Conservation (phyloP, 768 basidiomycete species). For the Pisolithus marmoratus region DNA sequence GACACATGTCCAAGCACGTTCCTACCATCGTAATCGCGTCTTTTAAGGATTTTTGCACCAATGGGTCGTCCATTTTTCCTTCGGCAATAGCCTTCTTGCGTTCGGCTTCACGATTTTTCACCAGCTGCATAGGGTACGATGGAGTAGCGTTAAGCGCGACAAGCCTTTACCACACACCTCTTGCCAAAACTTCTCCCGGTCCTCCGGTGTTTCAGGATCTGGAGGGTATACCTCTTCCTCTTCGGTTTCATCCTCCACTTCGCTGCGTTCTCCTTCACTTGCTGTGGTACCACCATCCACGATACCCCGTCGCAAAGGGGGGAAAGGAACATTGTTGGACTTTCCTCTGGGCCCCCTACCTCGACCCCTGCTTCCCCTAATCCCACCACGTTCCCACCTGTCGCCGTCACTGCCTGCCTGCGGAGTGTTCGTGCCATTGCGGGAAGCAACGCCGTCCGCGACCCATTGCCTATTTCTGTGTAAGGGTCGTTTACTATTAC, state of each 20-base stretch:
- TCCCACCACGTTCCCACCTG: slow-evolving; percentile 60
- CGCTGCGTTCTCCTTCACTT: slow-evolving; percentile 32
- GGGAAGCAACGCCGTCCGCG: slow-evolving; percentile 32
- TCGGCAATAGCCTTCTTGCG: slow-evolving; percentile 69
- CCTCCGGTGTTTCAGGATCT: slow-evolving; percentile 52
- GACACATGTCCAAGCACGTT: slow-evolving; percentile 92
- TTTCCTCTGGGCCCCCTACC: slow-evolving; percentile 32
- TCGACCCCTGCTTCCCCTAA: slow-evolving; percentile 46
- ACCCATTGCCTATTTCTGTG: slow-evolving; percentile 62
- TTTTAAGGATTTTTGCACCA: slow-evolving; percentile 71
- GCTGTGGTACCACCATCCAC: slow-evolving; percentile 25
- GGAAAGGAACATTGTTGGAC: slow-evolving; percentile 38
- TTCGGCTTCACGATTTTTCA: slow-evolving; percentile 68
- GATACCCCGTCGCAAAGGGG: slow-evolving; percentile 22
- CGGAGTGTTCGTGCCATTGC: slow-evolving; percentile 31
- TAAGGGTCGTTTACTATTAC: slow-evolving; percentile 23
- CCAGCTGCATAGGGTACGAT: slow-evolving; percentile 40
- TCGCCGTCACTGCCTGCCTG: slow-evolving; percentile 40
- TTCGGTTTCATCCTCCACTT: slow-evolving; percentile 28
- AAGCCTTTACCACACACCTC: slow-evolving; percentile 44
- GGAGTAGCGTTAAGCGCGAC: slow-evolving; percentile 12
- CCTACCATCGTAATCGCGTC: slow-evolving; percentile 92
- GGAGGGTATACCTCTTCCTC: slow-evolving; percentile 37
- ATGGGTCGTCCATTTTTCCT: slow-evolving; percentile 85
- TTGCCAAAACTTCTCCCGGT: slow-evolving; percentile 64